Evolutionary conservation across 805 yeast genomes (phyloP), one percentile per base, ranked within the genome.

Genomic region (Kockiozyma suomiensis): DNA sequence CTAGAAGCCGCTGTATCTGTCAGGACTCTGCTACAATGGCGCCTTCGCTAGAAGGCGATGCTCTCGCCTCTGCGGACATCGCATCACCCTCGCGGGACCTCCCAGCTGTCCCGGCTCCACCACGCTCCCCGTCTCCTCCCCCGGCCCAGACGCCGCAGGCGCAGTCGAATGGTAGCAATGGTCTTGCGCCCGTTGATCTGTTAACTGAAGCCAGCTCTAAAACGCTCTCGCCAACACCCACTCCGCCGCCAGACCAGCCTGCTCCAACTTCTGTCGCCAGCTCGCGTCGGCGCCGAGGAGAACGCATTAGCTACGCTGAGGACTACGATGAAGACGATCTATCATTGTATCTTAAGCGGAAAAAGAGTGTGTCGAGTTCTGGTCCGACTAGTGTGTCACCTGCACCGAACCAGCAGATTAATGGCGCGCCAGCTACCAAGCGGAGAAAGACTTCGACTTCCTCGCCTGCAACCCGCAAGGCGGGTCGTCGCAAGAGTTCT

Each of bases 301-400:
- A 35, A 21, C 57, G 72, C 41, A 69, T 70, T 43, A 69, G 68
- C 50, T 70, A 70, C 43, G 66, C 70, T 15, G 72, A 70, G 48
- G 69, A 67, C 28, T 42, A 53, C n/a, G 57, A 45, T n/a, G 56
- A 55, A 12, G 62, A 61, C 25, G 68, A 65, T 23, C 37, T 46
- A 32, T 28, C 30, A 7, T 35, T 43, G 15, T 23, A 33, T 23
- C 51, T 38, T 19, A 33, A 26, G 23, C 56, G 47, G 46, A 33
- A 56, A n/a, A 54, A 41, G 46, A 30, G 55, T 15, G 64, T 32
- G 67, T 72, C 37, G 23, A 59, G 57, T 70, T 71, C 47, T 72
- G 74, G 33, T 10, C 40, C 2, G 55, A 8, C 3, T 7, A 19
- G 15, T 8, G 23, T 15, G 25, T 17, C 15, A 73, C 75, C 71